Evolutionary conservation across 1,284 basidiomycete genomes (phyloP).

Genomic region (Cerioporus squamosus): DNA sequence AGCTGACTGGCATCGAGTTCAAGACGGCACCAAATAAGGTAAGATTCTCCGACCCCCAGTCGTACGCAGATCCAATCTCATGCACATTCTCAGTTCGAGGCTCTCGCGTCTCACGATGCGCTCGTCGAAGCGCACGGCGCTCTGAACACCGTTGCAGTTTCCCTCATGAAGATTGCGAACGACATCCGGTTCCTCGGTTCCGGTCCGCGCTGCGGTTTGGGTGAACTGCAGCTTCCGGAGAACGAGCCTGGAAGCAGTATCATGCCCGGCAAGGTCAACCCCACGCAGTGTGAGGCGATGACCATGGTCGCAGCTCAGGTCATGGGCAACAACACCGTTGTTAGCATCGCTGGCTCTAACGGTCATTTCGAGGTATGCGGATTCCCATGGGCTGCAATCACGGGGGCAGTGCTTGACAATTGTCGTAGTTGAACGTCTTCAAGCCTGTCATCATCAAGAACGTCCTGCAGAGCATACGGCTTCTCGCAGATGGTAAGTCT

Average conservation of each 20-base stretch:
- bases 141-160: constrained; percentile 93
- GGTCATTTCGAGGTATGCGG: constrained; percentile 92
- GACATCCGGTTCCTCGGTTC: constrained; percentile 98
- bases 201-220: constrained; percentile 96
- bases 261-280: constrained; percentile 99
- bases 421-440: constrained; percentile 91
- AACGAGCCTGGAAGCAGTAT: constrained; percentile 99
- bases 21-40: constrained; percentile 98
- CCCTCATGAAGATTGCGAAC: constrained; percentile 99
- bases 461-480: constrained; percentile 92
- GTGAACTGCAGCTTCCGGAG: constrained; percentile 94
- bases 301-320: constrained; percentile 99
- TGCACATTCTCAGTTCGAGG: constrained; percentile 77
- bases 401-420: constrained; percentile 4
- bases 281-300: constrained; percentile 98
- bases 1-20: constrained; percentile 90
- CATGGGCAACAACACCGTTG: constrained; percentile 96
- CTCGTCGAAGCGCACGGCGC: constrained; percentile 97
- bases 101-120: constrained; percentile 95
- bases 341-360: constrained; percentile 91
- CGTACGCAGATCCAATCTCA: constrained; percentile 4
- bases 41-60: constrained; percentile 18
- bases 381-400: not conserved
- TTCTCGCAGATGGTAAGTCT: constrained; percentile 85
- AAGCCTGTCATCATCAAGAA: constrained; percentile 99